phyloP scores from a whole-genome alignment of 257 asterid species.

The Primulina eburnea region DNA sequence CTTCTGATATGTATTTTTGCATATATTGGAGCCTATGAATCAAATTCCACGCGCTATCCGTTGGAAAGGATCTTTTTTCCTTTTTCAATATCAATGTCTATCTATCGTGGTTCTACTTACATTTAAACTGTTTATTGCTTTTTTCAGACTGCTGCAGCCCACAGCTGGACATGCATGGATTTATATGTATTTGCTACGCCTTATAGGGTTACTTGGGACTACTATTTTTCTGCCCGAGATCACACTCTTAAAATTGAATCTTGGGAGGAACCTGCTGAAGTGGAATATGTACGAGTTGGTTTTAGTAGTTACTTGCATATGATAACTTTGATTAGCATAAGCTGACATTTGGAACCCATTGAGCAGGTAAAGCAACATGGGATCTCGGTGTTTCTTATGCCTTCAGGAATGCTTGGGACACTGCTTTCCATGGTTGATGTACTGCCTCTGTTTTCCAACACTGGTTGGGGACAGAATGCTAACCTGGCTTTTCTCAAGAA shows the following conservation, averaged over 20 bases:
- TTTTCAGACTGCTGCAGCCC: slow-evolving; percentile 80
- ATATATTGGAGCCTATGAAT: not conserved
- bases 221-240: slow-evolving; percentile 79
- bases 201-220: slow-evolving; percentile 95
- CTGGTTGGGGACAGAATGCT: slow-evolving; percentile 97
- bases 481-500: slow-evolving; percentile 81
- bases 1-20: not conserved
- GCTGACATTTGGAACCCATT: slow-evolving; percentile 27
- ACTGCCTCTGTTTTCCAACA: slow-evolving; percentile 89
- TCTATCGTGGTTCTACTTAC: slow-evolving; percentile 11
- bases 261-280: slow-evolving; percentile 95
- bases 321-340: not conserved
- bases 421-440: slow-evolving; percentile 90
- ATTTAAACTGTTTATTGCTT: slow-evolving; percentile 6
- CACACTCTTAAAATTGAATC: slow-evolving; percentile 75
- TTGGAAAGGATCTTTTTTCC: not conserved
- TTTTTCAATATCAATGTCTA: too few relatives aligned
- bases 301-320: not conserved
- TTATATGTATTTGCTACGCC: slow-evolving; percentile 98
- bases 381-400: slow-evolving; percentile 95
- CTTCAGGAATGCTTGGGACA: slow-evolving; percentile 99
- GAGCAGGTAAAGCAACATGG: slow-evolving; percentile 95
- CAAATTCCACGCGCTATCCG: not conserved
- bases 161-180: slow-evolving; percentile 99
- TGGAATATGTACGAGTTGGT: slow-evolving; percentile 65